Base-by-base conservation (phyloP, 2,329 filamentous ascomycete genomes). In the Colletotrichum graminicola region DNA sequence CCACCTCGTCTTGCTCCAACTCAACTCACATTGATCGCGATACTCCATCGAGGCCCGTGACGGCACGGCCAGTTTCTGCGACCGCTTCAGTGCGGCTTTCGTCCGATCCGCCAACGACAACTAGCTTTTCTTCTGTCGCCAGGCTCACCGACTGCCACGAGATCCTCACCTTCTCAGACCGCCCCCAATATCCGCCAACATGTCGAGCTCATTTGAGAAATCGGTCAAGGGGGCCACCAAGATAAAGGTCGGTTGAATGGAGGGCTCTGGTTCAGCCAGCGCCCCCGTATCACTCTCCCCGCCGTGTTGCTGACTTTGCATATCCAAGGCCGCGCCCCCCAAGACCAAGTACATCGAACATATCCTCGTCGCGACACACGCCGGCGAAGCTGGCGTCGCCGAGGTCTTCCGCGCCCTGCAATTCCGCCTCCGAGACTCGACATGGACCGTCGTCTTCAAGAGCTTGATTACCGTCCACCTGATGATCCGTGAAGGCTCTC, bases 371-470 rank as follows among this genome's bases (percentile, higher is more conserved):
- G 95, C 96, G 74, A 99, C 96, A 47, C 94, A 98, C 83, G 92
- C 94, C 29, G 96, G 95, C 76, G 96, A 99, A 83, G 93, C 94
- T 65, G 96, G 95, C 75, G 94, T 99, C 72, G 95, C 92, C 72
- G 96, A 99, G 84, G 93, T 99, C 78, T 98, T 99, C 81, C 92
- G 96, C 73, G 94, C 94, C 52, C 86, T 99, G 66, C 94, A 97
- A 79, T 90, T 94, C 80, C 91, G 96, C 63, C 84, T 99, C 75
- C 92, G 94, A 80, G 96, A 99, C 81, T 95, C 95, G 76, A 97
- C 96, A 86, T 99, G 96, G 96, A 99, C 96, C n/a, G 94, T 98
- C 69, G 95, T 97, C 75, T 97, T 98, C 91, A 99, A 99, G 86
- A 92, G 94, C 77, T 86, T 99, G 75, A 97, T 98, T 77, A 96